Evolutionary conservation across 2,329 filamentous ascomycete genomes (phyloP).

Genomic region (Colletotrichum truncatum): DNA sequence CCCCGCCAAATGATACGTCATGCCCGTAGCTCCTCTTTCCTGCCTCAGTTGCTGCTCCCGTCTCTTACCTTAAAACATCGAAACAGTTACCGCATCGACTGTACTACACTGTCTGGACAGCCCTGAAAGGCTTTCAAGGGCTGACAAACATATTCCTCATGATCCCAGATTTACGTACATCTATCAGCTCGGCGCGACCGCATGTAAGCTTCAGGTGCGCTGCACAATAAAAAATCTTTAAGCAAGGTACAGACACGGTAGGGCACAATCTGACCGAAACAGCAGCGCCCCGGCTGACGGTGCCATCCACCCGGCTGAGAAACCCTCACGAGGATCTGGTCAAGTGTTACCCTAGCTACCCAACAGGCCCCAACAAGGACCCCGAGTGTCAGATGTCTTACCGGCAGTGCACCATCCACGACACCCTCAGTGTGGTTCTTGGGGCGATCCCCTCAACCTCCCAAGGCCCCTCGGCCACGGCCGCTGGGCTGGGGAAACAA

Average conservation of each 20-base stretch:
- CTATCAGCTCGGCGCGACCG: background rate
- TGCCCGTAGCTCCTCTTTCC: constrained; percentile 23
- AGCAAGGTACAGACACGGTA: constrained; percentile 24
- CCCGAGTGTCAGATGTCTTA: constrained; percentile 20
- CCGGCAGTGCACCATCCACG: constrained; percentile 15
- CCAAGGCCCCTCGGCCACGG: background rate
- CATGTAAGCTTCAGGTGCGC: background rate
- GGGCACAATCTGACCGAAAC: constrained; percentile 19
- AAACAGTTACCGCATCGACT: background rate
- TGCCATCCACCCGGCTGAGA: constrained; percentile 20
- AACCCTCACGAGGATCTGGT: constrained; percentile 25
- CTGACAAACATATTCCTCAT: background rate
- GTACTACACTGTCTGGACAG: background rate
- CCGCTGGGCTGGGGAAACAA: constrained; percentile 3
- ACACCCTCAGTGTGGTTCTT: constrained; percentile 13
- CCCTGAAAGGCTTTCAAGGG: background rate
- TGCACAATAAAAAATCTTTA: constrained; percentile 4
- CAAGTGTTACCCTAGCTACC: constrained; percentile 26
- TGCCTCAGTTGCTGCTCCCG: background rate
- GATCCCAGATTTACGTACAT: background rate
- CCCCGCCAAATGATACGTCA: constrained; percentile 27
- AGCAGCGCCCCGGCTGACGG: constrained; percentile 18
- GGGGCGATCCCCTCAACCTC: background rate
- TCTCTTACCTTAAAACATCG: background rate
- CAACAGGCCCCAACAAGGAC: constrained; percentile 3